Evolutionary conservation across 1,139 yeast species (phyloP).

Genomic region (Geotrichum macrosporum): DNA sequence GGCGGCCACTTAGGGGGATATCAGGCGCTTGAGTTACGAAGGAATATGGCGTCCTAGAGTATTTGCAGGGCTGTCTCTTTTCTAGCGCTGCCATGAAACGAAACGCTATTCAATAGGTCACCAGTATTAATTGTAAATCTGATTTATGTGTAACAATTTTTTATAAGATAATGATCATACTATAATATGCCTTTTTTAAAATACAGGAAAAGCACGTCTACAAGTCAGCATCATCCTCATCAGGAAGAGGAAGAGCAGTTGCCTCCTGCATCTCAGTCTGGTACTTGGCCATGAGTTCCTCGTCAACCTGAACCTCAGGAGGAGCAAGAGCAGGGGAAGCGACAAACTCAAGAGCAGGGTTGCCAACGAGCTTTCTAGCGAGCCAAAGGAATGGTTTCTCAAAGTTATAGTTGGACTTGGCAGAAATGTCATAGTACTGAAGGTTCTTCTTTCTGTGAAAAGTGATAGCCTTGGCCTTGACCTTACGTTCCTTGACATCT

Average conservation of each 20-base stretch:
- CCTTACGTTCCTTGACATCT: constrained; percentile 98
- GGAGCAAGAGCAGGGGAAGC: constrained; percentile 99
- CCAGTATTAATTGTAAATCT: no score
- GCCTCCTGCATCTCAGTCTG: constrained; percentile 99
- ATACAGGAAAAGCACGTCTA: no score
- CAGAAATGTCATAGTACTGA: constrained; percentile 98
- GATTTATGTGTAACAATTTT: no score
- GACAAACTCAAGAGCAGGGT: constrained; percentile 95
- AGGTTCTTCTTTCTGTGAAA: constrained; percentile 99
- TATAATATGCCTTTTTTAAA: no score
- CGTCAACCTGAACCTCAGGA: constrained; percentile 97
- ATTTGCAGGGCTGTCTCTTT: no score
- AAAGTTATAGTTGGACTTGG: constrained; percentile 98
- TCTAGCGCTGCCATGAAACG: no score
- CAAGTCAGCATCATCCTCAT: constrained; percentile 99
- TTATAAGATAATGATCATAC: no score
- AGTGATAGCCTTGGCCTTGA: constrained; percentile 98
- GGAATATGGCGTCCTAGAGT: no score
- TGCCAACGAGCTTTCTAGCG: constrained; percentile 98
- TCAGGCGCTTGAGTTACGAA: no score
- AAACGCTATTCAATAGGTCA: no score
- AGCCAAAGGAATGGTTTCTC: constrained; percentile 99
- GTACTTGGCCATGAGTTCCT: constrained; percentile 93
- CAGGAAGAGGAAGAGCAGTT: constrained; percentile 98
- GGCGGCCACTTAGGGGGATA: no score